Percentiles rank a stretch among this genome's conserved stretches.
These are phyloP conservation scores for Xylaria sp. DNA, from an alignment of 2,329 filamentous ascomycete genomes.

Conservation along the genomic window DNA sequence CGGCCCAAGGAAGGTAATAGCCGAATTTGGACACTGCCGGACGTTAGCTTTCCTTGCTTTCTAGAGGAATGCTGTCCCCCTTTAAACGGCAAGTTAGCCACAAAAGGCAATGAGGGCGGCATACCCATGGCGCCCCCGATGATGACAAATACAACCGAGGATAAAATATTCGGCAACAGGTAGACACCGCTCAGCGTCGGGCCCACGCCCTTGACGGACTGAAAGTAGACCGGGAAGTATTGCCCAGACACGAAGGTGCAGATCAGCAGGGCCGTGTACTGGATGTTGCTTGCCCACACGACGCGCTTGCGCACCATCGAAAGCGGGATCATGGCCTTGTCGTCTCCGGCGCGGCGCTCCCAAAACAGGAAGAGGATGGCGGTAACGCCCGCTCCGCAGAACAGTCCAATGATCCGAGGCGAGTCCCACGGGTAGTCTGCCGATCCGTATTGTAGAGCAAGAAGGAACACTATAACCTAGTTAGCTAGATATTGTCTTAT, in stretches of 20 bases:
- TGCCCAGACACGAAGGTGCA: conserved; percentile 44
- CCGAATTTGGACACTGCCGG: conserved; percentile 32
- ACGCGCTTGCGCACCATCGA: conserved; percentile 47
- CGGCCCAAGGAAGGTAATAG: conserved; percentile 35
- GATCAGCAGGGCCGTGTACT: conserved; percentile 47
- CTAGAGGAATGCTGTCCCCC: conserved; percentile 2
- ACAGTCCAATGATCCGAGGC: conserved; percentile 43
- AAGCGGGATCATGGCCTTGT: conserved; percentile 52
- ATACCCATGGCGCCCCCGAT: conserved; percentile 39
- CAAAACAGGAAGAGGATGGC: conserved; percentile 43
- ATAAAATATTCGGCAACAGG: conserved; percentile 35
- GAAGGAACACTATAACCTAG: conserved; percentile 41
- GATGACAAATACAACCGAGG: conserved; percentile 60
- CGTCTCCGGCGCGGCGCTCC: conserved; percentile 47
- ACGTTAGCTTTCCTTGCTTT: conserved; percentile 6
- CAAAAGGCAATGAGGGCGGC: not conserved
- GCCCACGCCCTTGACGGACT: conserved; percentile 35
- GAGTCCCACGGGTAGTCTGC: conserved; percentile 44
- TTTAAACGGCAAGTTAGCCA: too few species aligned
- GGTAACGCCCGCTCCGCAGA: conserved; percentile 40
- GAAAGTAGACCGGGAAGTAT: conserved; percentile 38
- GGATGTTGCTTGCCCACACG: conserved; percentile 46
- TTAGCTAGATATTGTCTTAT: not conserved
- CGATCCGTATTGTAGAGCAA: conserved; percentile 51
- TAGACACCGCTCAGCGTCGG: conserved; percentile 39